Conservation (phyloP, 345 rosid species). For the Eucalyptus shirleyi region DNA sequence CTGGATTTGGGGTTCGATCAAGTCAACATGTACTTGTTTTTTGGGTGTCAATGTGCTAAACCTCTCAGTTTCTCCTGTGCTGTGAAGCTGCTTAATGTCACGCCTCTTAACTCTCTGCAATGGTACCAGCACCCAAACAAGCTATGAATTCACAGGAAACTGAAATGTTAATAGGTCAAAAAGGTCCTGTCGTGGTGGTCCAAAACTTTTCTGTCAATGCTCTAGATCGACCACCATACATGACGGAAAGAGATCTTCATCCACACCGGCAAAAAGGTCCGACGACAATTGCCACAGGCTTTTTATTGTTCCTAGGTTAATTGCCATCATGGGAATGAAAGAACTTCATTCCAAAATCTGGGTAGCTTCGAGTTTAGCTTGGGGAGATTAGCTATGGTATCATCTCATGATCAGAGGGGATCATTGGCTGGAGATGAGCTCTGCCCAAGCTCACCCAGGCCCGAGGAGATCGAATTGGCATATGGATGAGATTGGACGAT, state of each 20-base stretch:
- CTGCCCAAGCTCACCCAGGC: background rate
- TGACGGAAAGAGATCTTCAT: background rate
- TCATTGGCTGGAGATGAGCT: background rate
- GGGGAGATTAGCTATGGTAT: background rate
- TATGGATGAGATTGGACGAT: background rate
- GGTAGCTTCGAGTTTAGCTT: too few species aligned
- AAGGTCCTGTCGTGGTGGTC: background rate
- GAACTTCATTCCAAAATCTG: background rate
- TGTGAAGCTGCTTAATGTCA: background rate
- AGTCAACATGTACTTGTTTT: background rate
- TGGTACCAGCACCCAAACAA: background rate
- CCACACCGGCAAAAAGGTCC: too few species aligned
- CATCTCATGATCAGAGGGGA: background rate
- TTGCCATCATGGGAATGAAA: background rate
- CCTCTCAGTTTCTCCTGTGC: background rate
- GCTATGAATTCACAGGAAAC: background rate
- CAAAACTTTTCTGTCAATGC: background rate
- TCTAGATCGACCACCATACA: background rate
- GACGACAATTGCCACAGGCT: background rate
- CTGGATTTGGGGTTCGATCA: background rate
- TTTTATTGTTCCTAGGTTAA: background rate
- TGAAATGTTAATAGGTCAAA: background rate
- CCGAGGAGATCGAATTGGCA: background rate
- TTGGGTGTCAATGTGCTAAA: background rate
- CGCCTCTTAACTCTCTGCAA: background rate